A percentile compares a stretch with the other conserved stretches of the same genome.
Evolutionary conservation across 345 rosid genomes (phyloP).

Genomic region (Corchorus olitorius): DNA sequence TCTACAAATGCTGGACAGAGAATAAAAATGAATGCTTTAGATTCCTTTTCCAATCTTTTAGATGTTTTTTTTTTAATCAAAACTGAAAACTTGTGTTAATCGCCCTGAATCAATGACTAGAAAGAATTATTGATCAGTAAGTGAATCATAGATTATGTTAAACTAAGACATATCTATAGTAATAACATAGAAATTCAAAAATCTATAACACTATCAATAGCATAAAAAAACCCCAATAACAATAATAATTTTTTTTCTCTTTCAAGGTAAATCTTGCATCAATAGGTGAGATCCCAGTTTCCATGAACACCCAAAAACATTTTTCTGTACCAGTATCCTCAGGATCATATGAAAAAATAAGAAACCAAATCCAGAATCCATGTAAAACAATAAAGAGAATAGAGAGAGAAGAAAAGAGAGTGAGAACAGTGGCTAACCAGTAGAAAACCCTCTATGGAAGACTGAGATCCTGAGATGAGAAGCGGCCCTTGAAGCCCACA

Average conservation of each 20-base stretch:
- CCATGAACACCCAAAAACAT: not conserved
- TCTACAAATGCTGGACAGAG: not conserved
- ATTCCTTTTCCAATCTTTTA: not conserved
- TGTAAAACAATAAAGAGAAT: not conserved
- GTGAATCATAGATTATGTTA: not conserved
- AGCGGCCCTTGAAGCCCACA: constrained; percentile 97
- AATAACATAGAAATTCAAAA: not conserved
- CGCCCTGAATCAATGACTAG: constrained; percentile 2
- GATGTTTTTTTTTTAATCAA: not conserved
- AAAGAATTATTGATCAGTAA: constrained; percentile 5
- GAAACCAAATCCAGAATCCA: not conserved
- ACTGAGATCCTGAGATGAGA: constrained; percentile 84
- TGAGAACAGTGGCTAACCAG: constrained; percentile 44
- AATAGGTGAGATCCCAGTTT: constrained; percentile 27
- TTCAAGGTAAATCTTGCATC: constrained; percentile 24
- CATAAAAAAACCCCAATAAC: constrained; percentile 10
- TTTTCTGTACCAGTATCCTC: not conserved
- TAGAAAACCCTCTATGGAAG: constrained; percentile 66
- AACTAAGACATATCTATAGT: not conserved
- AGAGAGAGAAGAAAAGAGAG: not conserved
- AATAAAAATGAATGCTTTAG: not conserved
- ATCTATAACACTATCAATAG: not conserved
- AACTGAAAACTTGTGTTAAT: not conserved
- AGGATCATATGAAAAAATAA: constrained; percentile 21
- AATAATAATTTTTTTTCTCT: constrained; percentile 29